Base-by-base conservation (phyloP, 2,329 filamentous ascomycete genomes). In the Ophiosphaerella korrae region DNA sequence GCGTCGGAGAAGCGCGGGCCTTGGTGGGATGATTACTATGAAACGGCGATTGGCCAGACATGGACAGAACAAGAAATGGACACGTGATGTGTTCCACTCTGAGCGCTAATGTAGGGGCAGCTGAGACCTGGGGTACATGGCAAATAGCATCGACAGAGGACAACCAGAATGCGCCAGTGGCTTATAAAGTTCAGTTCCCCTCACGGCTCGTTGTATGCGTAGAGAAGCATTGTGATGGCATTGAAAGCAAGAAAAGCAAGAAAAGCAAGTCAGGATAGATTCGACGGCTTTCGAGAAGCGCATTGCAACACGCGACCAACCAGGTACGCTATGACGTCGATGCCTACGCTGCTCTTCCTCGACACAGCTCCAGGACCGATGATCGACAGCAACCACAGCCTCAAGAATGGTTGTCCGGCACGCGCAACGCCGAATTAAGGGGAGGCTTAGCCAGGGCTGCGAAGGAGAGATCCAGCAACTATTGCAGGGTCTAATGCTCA, bases 1-100 rank as follows among this genome's bases (percentile, higher is more conserved):
- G 58, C 62, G 55, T 67, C 64, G 65, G 66, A 63, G 60, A 67
- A 62, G 43, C 46, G 53, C 26, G 26, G 26, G 26, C 26, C 26
- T 29, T 29, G 6, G 57, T 63, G 56, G 57, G 52, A 51, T 58
- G 18, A 57, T 11, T 42, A 32, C 40, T 32, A 7, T 21, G 26
- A 3, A 3, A 4, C 29, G n/a, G 26, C 14, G 7, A 42, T 42
- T 42, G 40, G 40, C 14, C 29, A 6, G 23, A 33, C 24, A 23
- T 29, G 7, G 7, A 16, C 14, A 21, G 8, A 33, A 29, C 40
- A 29, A 29, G 26, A 8, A 6, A 29, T 7, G 11, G 26, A 29
- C 26, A 29, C 26, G 26, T 29, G 26, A 29, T 29, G 26, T 6
- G 26, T 29, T 29, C 26, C 26, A 23, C 8, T 21, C 12, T 18